Evolutionary conservation across 176 grass and related monocot genomes (phyloP).

Genomic region (Aegilops bicornis): DNA sequence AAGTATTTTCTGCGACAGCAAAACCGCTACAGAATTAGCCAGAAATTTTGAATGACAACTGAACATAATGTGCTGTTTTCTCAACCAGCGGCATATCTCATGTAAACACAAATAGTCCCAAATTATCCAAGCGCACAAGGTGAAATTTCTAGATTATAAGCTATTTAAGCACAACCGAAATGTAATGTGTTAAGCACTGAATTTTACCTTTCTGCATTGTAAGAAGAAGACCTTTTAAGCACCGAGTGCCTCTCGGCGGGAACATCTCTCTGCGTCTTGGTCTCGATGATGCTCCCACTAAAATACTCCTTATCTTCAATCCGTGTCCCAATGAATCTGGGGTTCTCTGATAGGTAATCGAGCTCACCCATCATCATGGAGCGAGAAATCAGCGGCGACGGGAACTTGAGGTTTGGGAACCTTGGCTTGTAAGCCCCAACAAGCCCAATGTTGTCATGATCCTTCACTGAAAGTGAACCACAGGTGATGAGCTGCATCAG

Average conservation of each 20-base stretch:
- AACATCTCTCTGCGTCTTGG: constrained; percentile 59
- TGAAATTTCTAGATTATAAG: not conserved
- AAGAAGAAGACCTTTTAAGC: constrained; percentile 90
- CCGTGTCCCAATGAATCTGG: constrained; percentile 43
- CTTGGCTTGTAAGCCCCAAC: constrained; percentile 66
- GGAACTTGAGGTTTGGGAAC: constrained; percentile 66
- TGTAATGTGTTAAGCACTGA: not conserved
- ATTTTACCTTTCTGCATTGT: constrained; percentile 80
- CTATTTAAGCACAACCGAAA: not conserved
- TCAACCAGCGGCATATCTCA: not conserved
- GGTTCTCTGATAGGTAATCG: constrained; percentile 62
- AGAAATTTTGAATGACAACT: not conserved
- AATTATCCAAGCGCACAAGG: not conserved
- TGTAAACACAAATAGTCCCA: not conserved
- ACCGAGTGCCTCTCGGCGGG: constrained; percentile 47
- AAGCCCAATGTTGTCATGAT: constrained; percentile 50
- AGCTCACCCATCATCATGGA: constrained; percentile 71
- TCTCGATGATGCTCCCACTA: constrained; percentile 86
- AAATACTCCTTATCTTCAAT: constrained; percentile 93
- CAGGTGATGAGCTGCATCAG: constrained; percentile 94
- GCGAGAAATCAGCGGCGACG: constrained; percentile 53
- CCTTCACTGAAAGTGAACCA: constrained; percentile 79
- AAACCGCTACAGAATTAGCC: not conserved
- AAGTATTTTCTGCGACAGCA: not conserved
- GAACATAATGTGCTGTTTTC: not conserved